These are phyloP conservation scores for Penicillium sclerotigenum DNA, from an alignment of 2,329 filamentous ascomycete species.

Conservation along the genomic window DNA sequence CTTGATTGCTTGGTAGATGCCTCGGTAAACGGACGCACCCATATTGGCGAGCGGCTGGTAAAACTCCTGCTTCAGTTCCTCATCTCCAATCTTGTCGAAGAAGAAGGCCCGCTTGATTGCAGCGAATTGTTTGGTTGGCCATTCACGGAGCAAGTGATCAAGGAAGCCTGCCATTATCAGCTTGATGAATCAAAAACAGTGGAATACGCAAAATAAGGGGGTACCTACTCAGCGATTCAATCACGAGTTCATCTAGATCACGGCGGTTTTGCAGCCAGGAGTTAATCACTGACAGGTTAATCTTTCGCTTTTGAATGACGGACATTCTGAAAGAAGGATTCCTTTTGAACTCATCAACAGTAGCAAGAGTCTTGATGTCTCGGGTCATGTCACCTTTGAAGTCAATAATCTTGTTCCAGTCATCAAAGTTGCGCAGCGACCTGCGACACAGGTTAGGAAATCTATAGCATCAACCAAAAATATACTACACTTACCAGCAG, in stretches of 20 bases:
- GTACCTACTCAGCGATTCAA: constrained; percentile 70
- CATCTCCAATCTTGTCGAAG: constrained; percentile 58
- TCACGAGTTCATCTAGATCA: constrained; percentile 62
- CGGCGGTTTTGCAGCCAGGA: constrained; percentile 62
- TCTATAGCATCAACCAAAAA: constrained; percentile 33
- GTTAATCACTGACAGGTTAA: constrained; percentile 65
- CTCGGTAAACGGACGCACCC: constrained; percentile 76
- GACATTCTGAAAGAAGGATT: constrained; percentile 52
- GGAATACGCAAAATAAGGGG: not conserved
- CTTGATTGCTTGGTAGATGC: constrained; percentile 81
- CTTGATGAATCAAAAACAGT: not conserved
- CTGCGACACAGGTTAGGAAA: constrained; percentile 25
- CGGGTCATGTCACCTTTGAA: constrained; percentile 64
- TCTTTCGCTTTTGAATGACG: constrained; percentile 55
- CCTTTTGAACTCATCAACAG: not conserved
- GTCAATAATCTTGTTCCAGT: constrained; percentile 61
- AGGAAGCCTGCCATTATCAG: constrained; percentile 61
- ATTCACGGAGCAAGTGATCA: constrained; percentile 81
- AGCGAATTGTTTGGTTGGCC: constrained; percentile 65
- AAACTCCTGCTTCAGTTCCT: constrained; percentile 51
- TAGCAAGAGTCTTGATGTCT: constrained; percentile 43
- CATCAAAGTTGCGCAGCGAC: constrained; percentile 35
- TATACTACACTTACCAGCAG: constrained; percentile 64
- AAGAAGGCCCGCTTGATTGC: constrained; percentile 75
- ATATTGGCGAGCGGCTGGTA: constrained; percentile 26